A percentile compares a stretch with the other conserved stretches of the same genome.
Evolutionary conservation across 2,329 filamentous ascomycete genomes (phyloP).

Genomic region (Monosporascus sp.): DNA sequence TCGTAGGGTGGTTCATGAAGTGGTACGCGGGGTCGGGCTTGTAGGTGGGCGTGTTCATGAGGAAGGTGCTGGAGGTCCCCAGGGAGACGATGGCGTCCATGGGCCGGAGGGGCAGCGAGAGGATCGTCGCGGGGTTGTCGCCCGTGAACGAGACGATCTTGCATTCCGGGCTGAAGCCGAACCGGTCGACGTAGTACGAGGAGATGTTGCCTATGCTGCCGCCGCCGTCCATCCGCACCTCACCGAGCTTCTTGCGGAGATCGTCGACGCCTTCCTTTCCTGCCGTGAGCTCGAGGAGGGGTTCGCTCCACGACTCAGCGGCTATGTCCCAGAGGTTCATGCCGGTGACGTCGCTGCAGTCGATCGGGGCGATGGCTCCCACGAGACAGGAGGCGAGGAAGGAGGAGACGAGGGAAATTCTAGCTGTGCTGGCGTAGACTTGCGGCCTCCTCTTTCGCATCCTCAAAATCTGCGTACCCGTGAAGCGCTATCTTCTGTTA

Average conservation of each 20-base stretch:
- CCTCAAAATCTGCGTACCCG: conserved; percentile 91
- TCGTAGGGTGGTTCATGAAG: conserved; percentile 97
- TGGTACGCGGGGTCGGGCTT: conserved; percentile 87
- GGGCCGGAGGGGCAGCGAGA: conserved; percentile 79
- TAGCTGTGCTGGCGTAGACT: conserved; percentile 72
- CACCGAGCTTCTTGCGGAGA: conserved; percentile 73
- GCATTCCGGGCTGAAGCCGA: conserved; percentile 72
- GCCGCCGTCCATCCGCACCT: conserved; percentile 75
- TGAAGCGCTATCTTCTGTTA: conserved; percentile 65
- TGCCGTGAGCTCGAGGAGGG: conserved; percentile 70
- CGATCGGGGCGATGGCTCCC: conserved; percentile 79
- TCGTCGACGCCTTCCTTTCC: conserved; percentile 53
- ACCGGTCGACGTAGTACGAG: conserved; percentile 71
- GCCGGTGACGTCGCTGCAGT: conserved; percentile 90
- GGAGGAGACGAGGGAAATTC: conserved; percentile 91
- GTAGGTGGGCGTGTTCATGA: conserved; percentile 94
- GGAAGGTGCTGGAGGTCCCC: conserved; percentile 92
- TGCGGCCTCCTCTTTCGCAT: conserved; percentile 76
- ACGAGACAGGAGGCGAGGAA: conserved; percentile 90
- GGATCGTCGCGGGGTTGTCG: conserved; percentile 93
- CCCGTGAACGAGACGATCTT: conserved; percentile 83
- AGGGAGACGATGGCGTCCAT: conserved; percentile 92
- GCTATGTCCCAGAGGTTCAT: conserved; percentile 96
- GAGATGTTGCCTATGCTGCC: conserved; percentile 70
- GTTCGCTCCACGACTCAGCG: conserved; percentile 65